Conservation (phyloP, 2,329 filamentous ascomycete genomes). For the Fusarium nurragi region DNA sequence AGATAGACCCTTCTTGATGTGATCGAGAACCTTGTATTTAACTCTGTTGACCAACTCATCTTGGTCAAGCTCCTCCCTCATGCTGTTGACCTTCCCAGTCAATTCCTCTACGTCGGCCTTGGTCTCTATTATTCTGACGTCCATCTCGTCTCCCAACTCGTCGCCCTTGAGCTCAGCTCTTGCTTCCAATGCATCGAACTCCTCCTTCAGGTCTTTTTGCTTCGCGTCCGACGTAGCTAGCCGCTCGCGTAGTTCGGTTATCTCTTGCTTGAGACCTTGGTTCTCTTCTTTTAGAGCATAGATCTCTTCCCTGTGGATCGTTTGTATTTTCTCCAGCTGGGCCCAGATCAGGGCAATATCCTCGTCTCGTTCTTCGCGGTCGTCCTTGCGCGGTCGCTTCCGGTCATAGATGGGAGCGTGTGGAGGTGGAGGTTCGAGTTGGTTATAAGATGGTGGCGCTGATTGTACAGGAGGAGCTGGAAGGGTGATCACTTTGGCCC, state of each 20-base stretch:
- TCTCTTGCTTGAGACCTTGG: background rate
- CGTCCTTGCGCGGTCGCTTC: background rate
- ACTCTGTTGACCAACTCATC: constrained; percentile 7
- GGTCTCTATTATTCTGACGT: background rate
- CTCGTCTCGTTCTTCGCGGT: constrained; percentile 2
- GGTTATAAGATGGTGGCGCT: background rate
- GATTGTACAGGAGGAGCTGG: background rate
- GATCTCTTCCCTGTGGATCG: background rate
- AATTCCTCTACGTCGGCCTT: background rate
- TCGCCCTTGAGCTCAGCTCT: background rate
- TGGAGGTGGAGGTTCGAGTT: background rate
- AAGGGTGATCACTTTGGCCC: constrained; percentile 13
- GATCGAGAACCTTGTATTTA: constrained; percentile 6
- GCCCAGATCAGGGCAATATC: constrained; percentile 18
- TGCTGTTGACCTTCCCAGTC: background rate
- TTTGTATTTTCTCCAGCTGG: constrained; percentile 1
- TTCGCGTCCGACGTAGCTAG: background rate
- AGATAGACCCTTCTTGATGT: too few species aligned
- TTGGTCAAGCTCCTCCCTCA: background rate
- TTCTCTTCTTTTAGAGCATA: background rate
- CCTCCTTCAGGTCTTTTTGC: background rate
- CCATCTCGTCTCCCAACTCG: background rate
- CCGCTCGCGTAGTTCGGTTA: constrained; percentile 3
- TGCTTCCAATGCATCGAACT: background rate
- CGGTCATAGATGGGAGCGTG: background rate